Conservation (phyloP, 108 stramenopile genomes). For the Nitzschia inconspicua region DNA sequence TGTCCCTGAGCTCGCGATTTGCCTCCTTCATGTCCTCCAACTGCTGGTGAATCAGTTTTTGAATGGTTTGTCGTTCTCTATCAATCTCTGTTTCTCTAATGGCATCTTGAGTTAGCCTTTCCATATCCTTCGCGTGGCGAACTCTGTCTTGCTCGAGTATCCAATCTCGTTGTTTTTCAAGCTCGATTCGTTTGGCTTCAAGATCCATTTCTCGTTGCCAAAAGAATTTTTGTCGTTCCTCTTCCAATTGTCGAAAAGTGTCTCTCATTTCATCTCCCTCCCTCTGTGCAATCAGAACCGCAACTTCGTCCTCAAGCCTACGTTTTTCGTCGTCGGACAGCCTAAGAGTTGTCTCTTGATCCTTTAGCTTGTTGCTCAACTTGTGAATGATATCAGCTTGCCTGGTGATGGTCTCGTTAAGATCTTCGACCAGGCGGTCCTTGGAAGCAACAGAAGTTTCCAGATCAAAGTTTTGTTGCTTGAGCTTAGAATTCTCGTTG, state of each 20-base stretch:
- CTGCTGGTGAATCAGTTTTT: constrained; percentile 16
- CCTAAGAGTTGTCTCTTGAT: constrained; percentile 9
- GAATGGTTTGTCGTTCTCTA: constrained; percentile 6
- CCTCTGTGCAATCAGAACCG: constrained; percentile 8
- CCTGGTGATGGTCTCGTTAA: constrained; percentile 11
- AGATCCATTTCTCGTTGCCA: constrained; percentile 9
- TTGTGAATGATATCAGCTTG: constrained; percentile 9
- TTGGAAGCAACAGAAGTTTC: constrained; percentile 1
- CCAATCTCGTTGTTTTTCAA: constrained; percentile 18
- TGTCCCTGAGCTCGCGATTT: constrained; percentile 12
- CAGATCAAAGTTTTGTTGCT: constrained; percentile 6
- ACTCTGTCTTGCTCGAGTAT: constrained; percentile 11
- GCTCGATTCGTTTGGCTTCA: constrained; percentile 12
- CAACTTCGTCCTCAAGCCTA: constrained; percentile 19
- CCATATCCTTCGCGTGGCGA: constrained; percentile 4
- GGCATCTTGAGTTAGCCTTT: background rate
- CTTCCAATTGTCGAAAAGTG: constrained; percentile 16
- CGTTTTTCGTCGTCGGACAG: constrained; percentile 14
- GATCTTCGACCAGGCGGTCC: constrained; percentile 3
- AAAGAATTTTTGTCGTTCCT: constrained; percentile 10
- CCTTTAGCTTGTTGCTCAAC: constrained; percentile 6
- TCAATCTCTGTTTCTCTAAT: constrained; percentile 6
- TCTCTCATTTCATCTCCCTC: constrained; percentile 16
- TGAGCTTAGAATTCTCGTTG: constrained; percentile 14
- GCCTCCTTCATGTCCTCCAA: constrained; percentile 19